phyloP scores from a whole-genome alignment of 352 stramenopile genomes.

The Pythium brassicae region DNA sequence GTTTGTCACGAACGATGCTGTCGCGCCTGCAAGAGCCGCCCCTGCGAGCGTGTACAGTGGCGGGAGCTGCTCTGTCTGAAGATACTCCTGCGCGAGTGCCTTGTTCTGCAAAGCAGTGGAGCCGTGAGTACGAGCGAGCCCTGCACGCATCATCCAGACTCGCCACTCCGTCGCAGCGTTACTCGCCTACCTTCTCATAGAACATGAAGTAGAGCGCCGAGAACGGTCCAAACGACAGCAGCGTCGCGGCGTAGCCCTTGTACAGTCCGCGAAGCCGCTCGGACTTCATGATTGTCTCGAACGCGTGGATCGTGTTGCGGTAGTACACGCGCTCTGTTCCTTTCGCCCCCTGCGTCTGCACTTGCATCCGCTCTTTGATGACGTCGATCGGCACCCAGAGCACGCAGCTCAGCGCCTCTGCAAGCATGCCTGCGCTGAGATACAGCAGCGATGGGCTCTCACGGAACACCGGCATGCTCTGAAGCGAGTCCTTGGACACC shows the following conservation, averaged over 20 bases:
- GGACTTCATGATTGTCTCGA: constrained; percentile 86
- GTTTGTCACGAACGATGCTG: constrained; percentile 95
- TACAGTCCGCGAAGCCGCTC: constrained; percentile 94
- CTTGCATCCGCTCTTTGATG: constrained; percentile 98
- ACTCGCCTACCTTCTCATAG: constrained; percentile 91
- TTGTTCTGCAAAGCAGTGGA: constrained; percentile 37
- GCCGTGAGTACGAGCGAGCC: not conserved
- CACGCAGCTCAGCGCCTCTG: constrained; percentile 88
- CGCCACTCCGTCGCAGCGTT: not conserved
- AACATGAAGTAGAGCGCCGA: constrained; percentile 98
- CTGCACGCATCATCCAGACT: not conserved
- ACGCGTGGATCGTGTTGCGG: constrained; percentile 85
- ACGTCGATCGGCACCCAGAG: constrained; percentile 99
- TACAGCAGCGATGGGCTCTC: constrained; percentile 58
- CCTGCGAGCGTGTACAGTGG: constrained; percentile 60
- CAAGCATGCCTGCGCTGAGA: constrained; percentile 65
- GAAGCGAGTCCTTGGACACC: constrained; percentile 61
- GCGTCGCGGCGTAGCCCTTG: constrained; percentile 92
- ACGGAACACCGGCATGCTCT: constrained; percentile 34
- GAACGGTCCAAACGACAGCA: constrained; percentile 97
- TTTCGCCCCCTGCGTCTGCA: constrained; percentile 56
- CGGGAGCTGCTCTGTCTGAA: constrained; percentile 39
- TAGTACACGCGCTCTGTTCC: constrained; percentile 69
- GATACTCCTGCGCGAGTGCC: constrained; percentile 33
- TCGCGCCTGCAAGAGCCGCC: constrained; percentile 81